phyloP scores from a whole-genome alignment of 2,329 filamentous ascomycete species.

The Cylindrodendrum hubeiense region DNA sequence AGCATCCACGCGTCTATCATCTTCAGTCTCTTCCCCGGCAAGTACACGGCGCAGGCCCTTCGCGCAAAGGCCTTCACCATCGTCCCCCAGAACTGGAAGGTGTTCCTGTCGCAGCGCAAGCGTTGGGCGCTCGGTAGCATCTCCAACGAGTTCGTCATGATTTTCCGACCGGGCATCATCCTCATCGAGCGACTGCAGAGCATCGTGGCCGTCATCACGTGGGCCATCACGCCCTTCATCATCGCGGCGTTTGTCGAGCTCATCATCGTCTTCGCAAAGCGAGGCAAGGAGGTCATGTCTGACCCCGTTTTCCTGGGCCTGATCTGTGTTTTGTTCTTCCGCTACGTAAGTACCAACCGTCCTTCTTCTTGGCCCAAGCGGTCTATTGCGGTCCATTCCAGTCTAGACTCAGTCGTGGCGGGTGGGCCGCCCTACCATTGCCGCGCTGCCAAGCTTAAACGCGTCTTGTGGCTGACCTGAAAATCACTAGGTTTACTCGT shows the following conservation, averaged over 20 bases:
- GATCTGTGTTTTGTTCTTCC: conserved; percentile 52
- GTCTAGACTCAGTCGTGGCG: conserved; percentile 22
- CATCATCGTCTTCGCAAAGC: conserved; percentile 50
- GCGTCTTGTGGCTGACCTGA: conserved; percentile 25
- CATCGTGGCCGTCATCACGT: conserved; percentile 60
- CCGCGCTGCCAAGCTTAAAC: conserved; percentile 9
- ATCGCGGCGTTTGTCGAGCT: conserved; percentile 55
- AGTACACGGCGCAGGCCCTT: conserved; percentile 60
- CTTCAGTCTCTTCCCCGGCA: conserved; percentile 58
- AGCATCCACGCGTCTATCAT: conserved; percentile 63
- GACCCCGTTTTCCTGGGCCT: conserved; percentile 53
- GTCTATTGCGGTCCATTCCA: conserved; percentile 10
- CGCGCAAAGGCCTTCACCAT: conserved; percentile 61
- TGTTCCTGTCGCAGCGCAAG: conserved; percentile 63
- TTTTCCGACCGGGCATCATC: conserved; percentile 57
- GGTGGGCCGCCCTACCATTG: no score
- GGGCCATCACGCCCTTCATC: conserved; percentile 60
- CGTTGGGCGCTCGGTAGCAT: conserved; percentile 63
- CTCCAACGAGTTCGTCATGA: conserved; percentile 62
- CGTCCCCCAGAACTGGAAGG: conserved; percentile 58
- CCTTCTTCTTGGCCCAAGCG: background rate
- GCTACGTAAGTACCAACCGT: conserved; percentile 52
- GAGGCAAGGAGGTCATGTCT: conserved; percentile 48
- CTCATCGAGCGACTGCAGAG: conserved; percentile 59
- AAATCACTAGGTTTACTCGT: conserved; percentile 53